Conservation (phyloP, 148 eudicot genomes). For the Cornus suecica region DNA sequence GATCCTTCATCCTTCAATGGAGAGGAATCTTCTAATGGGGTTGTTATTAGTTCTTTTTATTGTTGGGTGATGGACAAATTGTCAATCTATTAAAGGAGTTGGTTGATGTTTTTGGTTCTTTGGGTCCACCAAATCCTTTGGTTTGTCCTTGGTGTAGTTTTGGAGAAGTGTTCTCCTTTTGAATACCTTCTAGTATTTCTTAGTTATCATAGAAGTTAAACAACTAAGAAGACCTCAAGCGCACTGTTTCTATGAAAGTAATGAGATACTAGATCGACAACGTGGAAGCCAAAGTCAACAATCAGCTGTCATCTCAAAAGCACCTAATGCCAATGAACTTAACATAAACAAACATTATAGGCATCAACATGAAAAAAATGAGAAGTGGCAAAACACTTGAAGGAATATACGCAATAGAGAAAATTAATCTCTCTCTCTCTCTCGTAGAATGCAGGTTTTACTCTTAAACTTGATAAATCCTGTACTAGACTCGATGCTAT, state of each 20-base stretch:
- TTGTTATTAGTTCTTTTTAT: too few species aligned
- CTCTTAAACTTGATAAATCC: too few species aligned
- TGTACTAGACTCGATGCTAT: not conserved
- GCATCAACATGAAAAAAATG: slow-evolving; percentile 2
- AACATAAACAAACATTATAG: not conserved
- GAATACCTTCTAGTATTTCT: too few species aligned
- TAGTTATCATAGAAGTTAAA: too few species aligned
- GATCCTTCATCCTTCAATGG: too few species aligned
- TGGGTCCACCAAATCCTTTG: too few species aligned
- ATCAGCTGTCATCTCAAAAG: not conserved
- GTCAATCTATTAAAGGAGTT: too few species aligned
- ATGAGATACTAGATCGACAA: not conserved
- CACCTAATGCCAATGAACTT: not conserved
- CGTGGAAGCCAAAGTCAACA: not conserved
- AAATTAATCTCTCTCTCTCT: not conserved
- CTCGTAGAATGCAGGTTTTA: not conserved
- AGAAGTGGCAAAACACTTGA: not conserved
- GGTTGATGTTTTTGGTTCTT: too few species aligned
- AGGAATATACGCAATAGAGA: not conserved
- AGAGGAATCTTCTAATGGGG: too few species aligned
- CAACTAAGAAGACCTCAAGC: not conserved
- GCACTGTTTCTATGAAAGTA: not conserved
- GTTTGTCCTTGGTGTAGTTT: too few species aligned
- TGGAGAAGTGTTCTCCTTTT: too few species aligned
- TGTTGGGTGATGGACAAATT: too few species aligned